phyloP scores from a whole-genome alignment of 805 yeast genomes.

The Candida mattraensis region DNA sequence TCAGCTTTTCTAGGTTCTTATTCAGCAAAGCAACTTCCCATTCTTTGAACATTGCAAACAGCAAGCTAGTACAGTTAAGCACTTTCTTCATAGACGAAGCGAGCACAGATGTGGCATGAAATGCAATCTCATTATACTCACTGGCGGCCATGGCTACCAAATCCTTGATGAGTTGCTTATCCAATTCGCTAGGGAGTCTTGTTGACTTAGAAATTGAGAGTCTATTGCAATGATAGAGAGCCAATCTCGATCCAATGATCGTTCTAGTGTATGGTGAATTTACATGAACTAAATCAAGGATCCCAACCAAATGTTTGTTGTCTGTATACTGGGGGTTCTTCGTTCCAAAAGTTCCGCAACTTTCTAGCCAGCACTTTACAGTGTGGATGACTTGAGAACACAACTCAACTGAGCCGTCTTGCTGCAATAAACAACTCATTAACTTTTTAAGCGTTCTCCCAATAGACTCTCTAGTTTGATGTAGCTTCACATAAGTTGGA shows the following conservation, averaged over 20 bases:
- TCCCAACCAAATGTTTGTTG: constrained; percentile 38
- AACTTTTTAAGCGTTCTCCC: constrained; percentile 57
- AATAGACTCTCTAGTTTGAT: constrained; percentile 56
- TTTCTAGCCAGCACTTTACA: constrained; percentile 59
- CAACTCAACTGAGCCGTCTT: constrained; percentile 63
- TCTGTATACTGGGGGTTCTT: constrained; percentile 31
- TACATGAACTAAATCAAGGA: constrained; percentile 63
- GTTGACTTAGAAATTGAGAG: constrained; percentile 70
- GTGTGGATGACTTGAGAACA: constrained; percentile 63
- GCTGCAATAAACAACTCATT: constrained; percentile 44
- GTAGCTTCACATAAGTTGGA: constrained; percentile 52
- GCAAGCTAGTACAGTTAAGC: constrained; percentile 49
- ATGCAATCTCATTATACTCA: constrained; percentile 65
- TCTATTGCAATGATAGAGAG: constrained; percentile 73
- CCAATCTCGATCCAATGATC: constrained; percentile 71
- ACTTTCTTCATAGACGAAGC: constrained; percentile 69
- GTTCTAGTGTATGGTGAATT: constrained; percentile 76
- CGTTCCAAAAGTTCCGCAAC: constrained; percentile 31
- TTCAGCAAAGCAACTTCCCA: constrained; percentile 45
- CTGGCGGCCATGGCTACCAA: constrained; percentile 66
- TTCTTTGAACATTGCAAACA: constrained; percentile 48
- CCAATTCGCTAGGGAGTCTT: constrained; percentile 66
- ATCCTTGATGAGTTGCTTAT: constrained; percentile 61
- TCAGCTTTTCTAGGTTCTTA: constrained; percentile 54
- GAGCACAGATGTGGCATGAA: constrained; percentile 66